Evolutionary conservation across 768 basidiomycete species (phyloP).

Genomic region (Boletus bicolor): DNA sequence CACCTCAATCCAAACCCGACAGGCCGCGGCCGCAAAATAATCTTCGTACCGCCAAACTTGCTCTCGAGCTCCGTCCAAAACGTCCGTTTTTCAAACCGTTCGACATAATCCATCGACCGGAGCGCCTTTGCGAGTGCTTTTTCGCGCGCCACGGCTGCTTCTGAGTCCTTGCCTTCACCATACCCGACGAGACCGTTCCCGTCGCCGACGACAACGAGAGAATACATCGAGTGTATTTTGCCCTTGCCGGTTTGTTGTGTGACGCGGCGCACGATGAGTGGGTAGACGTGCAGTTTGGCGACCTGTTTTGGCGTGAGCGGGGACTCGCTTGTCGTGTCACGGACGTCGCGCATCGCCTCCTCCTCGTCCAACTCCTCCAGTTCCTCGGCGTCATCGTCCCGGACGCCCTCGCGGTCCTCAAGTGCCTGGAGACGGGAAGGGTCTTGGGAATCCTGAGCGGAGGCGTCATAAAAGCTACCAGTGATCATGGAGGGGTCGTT

Average conservation of each 20-base stretch:
- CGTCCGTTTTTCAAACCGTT: constrained; percentile 93
- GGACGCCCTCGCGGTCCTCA: constrained; percentile 9
- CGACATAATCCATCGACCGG: constrained; percentile 87
- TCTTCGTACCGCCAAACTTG: constrained; percentile 81
- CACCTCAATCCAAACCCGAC: constrained; percentile 91
- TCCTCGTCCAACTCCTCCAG: constrained; percentile 20
- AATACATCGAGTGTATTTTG: constrained; percentile 64
- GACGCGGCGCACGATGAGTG: constrained; percentile 53
- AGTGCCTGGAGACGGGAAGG: background rate
- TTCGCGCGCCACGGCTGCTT: constrained; percentile 46
- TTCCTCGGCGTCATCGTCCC: constrained; percentile 14
- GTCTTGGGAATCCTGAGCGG: constrained; percentile 7
- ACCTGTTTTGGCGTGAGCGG: constrained; percentile 24
- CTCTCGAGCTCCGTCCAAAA: constrained; percentile 85
- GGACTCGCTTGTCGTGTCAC: constrained; percentile 15
- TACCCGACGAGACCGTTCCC: constrained; percentile 80
- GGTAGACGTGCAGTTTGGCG: constrained; percentile 37
- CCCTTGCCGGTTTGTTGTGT: constrained; percentile 94
- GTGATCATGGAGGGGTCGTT: constrained; percentile 70
- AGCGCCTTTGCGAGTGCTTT: constrained; percentile 71
- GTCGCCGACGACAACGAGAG: constrained; percentile 74
- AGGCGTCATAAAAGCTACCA: constrained; percentile 30
- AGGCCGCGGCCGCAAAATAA: constrained; percentile 78
- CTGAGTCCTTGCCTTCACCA: constrained; percentile 75
- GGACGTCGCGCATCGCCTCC: constrained; percentile 14